These are phyloP conservation scores for Aegle marmelos DNA, from an alignment of 345 rosid species.

Conservation along the genomic window DNA sequence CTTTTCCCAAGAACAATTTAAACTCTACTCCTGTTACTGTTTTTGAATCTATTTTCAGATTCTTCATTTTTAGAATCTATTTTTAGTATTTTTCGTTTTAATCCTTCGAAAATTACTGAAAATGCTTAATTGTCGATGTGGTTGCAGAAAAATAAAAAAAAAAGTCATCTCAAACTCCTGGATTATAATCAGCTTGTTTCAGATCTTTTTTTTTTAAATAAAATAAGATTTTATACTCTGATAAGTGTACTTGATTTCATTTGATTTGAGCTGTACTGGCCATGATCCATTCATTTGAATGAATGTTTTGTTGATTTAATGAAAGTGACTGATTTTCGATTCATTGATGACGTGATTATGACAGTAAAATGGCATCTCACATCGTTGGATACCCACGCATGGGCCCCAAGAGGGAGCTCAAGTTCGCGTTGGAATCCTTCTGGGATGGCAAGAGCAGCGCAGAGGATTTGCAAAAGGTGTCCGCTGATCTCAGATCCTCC, in stretches of 20 bases:
- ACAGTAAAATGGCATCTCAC: constrained; percentile 82
- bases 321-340: constrained; percentile 22
- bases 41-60: background rate
- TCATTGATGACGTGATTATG: constrained; percentile 8
- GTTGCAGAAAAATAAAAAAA: background rate
- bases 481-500: constrained; percentile 79
- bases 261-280: too few species aligned
- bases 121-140: background rate
- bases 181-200: background rate
- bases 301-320: background rate
- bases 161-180: too few species aligned
- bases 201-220: too few species aligned
- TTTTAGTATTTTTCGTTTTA: too few species aligned
- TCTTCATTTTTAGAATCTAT: background rate
- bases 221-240: too few species aligned
- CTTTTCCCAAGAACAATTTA: background rate
- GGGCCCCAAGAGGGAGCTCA: constrained; percentile 99
- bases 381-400: constrained; percentile 98
- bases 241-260: too few species aligned
- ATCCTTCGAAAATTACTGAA: background rate
- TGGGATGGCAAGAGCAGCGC: constrained; percentile 98
- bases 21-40: background rate
- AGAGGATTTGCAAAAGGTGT: constrained; percentile 78
- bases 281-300: background rate
- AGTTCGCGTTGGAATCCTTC: constrained; percentile 95